Base-by-base conservation (phyloP, 2,329 filamentous ascomycete species). In the Penicillium sp. region DNA sequence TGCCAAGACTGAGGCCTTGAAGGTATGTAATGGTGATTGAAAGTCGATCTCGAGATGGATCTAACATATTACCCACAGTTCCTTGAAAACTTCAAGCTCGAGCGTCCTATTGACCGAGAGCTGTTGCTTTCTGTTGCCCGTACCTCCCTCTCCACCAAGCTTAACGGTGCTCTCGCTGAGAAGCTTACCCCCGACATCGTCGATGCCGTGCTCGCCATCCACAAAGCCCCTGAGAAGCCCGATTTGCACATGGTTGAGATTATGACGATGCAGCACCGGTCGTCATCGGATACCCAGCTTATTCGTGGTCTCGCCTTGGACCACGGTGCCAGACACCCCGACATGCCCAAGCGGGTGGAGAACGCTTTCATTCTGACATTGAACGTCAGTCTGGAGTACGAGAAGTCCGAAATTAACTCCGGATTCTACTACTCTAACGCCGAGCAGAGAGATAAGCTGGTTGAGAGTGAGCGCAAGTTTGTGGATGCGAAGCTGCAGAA, bases 181-280 rank as follows among this genome's bases (percentile, higher is more conserved):
- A 90, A 93, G 75, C 87, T 99, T 61, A 97, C 93, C 0, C 92
- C 94, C 57, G 90, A 91, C 69, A 96, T 99, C 70, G 94, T 97
- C 71, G 94, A 99, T 74, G 90, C 94, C 59, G 94, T 99, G 48
- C 87, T 99, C 57, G 86, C 94, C 64, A 99, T 99, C 75, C 93
- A 97, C 81, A 85, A 92, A 75, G 82, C 90, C 19, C 91, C 91
- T 27, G 87, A 86, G 62, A 97, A 97, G 81, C 96, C 96, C 56
- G 94, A 99, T 78, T 79, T 99, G 71, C 93, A 97, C 82, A 99
- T 99, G 94, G 85, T 99, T 66, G 94, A 99, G 79, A 97, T 99
- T 70, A 99, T 99, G 94, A 97, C 96, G 76, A 97, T 99, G 93
- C 94, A 99, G 81, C 94, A 99, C 81, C 90, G 93, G 68, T 92